Base-by-base conservation (phyloP, 208 protist genomes). In the Trypanosoma congolense region DNA sequence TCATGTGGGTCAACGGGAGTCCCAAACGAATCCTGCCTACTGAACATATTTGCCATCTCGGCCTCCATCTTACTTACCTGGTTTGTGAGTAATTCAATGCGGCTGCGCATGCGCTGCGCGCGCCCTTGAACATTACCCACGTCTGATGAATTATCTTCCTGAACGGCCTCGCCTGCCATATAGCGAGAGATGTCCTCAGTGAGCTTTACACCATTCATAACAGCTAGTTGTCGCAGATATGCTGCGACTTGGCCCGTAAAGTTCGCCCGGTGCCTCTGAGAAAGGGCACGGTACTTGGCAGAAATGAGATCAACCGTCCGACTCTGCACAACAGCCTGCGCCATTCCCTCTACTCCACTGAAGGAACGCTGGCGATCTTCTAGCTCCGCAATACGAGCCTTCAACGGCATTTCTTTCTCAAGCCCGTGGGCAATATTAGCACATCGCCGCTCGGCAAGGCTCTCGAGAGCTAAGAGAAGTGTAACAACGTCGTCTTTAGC, bases 401-500 rank as follows among this genome's bases (percentile, higher is more conserved):
- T 71, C 52, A 82, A 60, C 10, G 56, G 38, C 28, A 47, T 61
- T 8, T 31, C 40, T 10, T 58, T 36, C 18, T 58, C 47, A 40
- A 65, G 59, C 9, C 54, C 59, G 0, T 61, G 30, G 33, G 50
- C 54, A 52, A 73, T 62, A 52, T 77, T 56, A 33, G 43, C 42
- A 3, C 70, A 59, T 16, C 61, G 75, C 21, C 86, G 79, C 70
- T 93, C 82, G 21, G 88, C 69, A 66, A 93, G 49, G 48, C 73
- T 73, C 72, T 91, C 83, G 14, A 94, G 75, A 3, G 73, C 79
- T 44, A 94, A 85, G 12, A 94, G 68, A 42, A 94, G 73, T 49
- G 79, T 77, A 71, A 88, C 80, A 12, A 78, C 87, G 67, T 91
- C 87, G 9, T 76, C 70, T 9, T 77, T 70, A 28, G 46, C 57